Evolutionary conservation across 306 rosid genomes (phyloP).

Genomic region (Spatholobus suberectus): DNA sequence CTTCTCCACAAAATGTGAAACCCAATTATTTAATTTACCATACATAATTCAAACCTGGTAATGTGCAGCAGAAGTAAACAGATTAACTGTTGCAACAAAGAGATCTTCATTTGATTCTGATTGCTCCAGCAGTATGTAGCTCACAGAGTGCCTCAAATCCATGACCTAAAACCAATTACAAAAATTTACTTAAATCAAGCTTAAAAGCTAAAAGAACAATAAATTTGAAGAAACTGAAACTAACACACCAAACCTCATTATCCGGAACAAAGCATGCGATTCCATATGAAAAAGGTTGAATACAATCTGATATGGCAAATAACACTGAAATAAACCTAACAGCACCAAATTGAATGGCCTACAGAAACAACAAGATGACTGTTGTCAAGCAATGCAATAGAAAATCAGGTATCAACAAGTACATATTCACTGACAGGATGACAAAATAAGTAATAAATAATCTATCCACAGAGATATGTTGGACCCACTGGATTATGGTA

Average conservation of each 20-base stretch:
- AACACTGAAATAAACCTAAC: constrained; percentile 73
- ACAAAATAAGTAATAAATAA: background rate
- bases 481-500: constrained; percentile 6
- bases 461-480: constrained; percentile 20
- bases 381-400: constrained; percentile 37
- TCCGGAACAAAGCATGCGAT: constrained; percentile 69
- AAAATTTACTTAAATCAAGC: constrained; percentile 31
- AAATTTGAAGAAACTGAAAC: constrained; percentile 38
- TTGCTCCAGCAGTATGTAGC: constrained; percentile 69
- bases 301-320: constrained; percentile 64
- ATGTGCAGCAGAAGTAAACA: constrained; percentile 79
- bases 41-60: constrained; percentile 67
- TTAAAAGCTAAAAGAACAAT: constrained; percentile 7
- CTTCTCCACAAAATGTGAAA: background rate
- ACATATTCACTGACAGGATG: constrained; percentile 11
- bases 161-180: constrained; percentile 55
- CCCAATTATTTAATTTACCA: constrained; percentile 16
- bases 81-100: constrained; percentile 71
- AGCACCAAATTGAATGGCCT: constrained; percentile 88
- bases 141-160: constrained; percentile 66
- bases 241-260: constrained; percentile 65
- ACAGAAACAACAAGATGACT: constrained; percentile 37
- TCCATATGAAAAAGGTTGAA: constrained; percentile 67
- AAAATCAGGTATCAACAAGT: constrained; percentile 32
- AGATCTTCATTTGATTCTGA: constrained; percentile 75